Evolutionary conservation across 768 basidiomycete genomes (phyloP), one percentile per base, ranked within the genome.

Genomic region (Mrakia blollopis): DNA sequence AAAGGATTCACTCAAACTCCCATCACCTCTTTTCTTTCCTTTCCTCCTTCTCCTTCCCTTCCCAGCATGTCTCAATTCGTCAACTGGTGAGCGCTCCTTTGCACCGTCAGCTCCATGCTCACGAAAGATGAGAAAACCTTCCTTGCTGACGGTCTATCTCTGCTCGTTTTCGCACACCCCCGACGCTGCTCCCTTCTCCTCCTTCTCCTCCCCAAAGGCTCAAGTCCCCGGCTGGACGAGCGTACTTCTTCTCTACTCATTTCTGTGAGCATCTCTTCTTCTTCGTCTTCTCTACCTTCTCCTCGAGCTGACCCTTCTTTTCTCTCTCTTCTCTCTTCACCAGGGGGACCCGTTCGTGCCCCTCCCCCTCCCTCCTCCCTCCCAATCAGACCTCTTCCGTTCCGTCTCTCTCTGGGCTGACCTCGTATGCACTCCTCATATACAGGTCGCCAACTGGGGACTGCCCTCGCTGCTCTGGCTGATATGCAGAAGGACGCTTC

Each of bases 371-470:
- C 28, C 3, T 23, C 25, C 14, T n/a, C 37, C 5, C 16, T 73
- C 60, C 14, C 21, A 44, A 37, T 30, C n/a, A 39, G 41, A 50
- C 47, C 32, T 39, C 63, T 32, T 16, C n/a, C 5, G 41, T 30
- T 60, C 72, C 37, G 23, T 72, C 11, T 13, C 70, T 21, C 54
- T 32, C 18, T 30, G 25, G 21, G 2, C 72, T 73, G 54, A 39
- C 60, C 44, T 73, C 54, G 32, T 21, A 16, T 21, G 10, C 35
- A 61, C 52, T 63, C 41, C 6, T 16, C 57, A 14, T 37, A 13
- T 71, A 11, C 14, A 96, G 95, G 90, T 94, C 78, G 96, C 96
- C 78, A 99, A 99, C 86, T 99, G 96, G 92, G 96, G 96, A 81
- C 88, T 99, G 25, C 96, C 96, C 85, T 98, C 54, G 96, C 96